Percentiles rank a stretch among this genome's conserved stretches.
Evolutionary conservation across 2,329 filamentous ascomycete species (phyloP).

Genomic region (Trichoderma sp.): DNA sequence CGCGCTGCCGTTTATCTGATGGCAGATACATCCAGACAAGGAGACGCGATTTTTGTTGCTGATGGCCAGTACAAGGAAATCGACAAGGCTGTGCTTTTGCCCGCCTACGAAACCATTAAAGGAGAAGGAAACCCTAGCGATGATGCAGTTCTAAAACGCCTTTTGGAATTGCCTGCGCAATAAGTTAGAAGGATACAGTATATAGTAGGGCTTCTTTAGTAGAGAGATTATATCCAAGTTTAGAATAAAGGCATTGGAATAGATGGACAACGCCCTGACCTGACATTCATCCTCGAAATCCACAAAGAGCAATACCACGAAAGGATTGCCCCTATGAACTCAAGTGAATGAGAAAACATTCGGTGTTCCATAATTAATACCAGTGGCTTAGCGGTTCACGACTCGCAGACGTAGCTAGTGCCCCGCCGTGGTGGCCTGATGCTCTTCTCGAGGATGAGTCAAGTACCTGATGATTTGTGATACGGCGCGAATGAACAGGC

Average conservation of each 20-base stretch:
- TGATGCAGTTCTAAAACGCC: slow-evolving; percentile 6
- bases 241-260: not conserved
- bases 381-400: not conserved
- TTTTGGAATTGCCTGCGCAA: not conserved
- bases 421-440: not conserved
- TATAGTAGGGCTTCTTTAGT: not conserved
- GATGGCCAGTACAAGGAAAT: slow-evolving; percentile 13
- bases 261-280: not conserved
- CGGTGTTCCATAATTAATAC: not conserved
- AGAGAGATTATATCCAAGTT: not conserved
- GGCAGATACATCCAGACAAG: not conserved
- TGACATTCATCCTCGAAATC: not conserved
- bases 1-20: slow-evolving; percentile 10
- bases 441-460: not conserved
- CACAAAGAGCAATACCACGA: not conserved
- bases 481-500: not conserved
- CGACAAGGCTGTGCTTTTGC: not conserved
- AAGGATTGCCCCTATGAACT: not conserved
- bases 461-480: not conserved
- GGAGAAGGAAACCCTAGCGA: slow-evolving; percentile 7
- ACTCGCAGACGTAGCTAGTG: not conserved
- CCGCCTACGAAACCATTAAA: slow-evolving; percentile 5
- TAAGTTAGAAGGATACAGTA: not conserved
- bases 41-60: not conserved
- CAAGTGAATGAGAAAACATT: not conserved